Evolutionary conservation across 2,329 filamentous ascomycete species (phyloP).

Genomic region (Onygenales sp.): DNA sequence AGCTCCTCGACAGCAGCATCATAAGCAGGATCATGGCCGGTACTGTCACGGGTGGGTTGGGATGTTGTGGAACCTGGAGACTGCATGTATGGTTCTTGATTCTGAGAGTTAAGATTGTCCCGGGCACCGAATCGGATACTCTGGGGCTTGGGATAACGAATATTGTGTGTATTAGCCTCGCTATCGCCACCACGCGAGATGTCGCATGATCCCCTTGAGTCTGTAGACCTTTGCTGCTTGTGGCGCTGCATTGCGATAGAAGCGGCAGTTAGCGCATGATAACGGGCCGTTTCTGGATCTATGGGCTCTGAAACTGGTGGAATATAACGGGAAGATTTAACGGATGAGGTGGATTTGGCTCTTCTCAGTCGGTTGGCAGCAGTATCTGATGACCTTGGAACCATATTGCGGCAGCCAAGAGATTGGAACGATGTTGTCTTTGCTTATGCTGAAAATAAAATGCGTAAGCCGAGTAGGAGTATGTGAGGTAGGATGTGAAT

Average conservation of each 20-base stretch:
- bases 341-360: slow-evolving; percentile 30
- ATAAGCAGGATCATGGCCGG: slow-evolving; percentile 10
- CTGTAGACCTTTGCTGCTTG: slow-evolving; percentile 13
- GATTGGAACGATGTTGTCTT: background rate
- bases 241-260: slow-evolving; percentile 33
- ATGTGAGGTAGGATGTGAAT: too few species aligned
- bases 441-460: background rate
- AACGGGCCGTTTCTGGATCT: slow-evolving; percentile 20
- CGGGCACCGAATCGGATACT: slow-evolving; percentile 5
- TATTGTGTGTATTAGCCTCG: background rate
- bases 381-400: slow-evolving; percentile 20
- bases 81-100: background rate
- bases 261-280: slow-evolving; percentile 33
- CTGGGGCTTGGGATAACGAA: slow-evolving; percentile 1
- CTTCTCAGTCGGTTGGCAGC: slow-evolving; percentile 24
- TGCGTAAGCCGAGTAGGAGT: background rate
- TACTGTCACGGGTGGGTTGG: background rate
- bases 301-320: slow-evolving; percentile 17
- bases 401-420: slow-evolving; percentile 13
- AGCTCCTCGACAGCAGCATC: slow-evolving; percentile 8
- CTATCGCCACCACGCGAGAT: background rate
- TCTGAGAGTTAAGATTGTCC: background rate
- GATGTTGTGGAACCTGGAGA: background rate
- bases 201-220: background rate
- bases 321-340: slow-evolving; percentile 20